Percentiles rank a stretch among this genome's conserved stretches.
Evolutionary conservation across 1,284 basidiomycete species (phyloP).

Genomic region (Rhodotorula sp.): DNA sequence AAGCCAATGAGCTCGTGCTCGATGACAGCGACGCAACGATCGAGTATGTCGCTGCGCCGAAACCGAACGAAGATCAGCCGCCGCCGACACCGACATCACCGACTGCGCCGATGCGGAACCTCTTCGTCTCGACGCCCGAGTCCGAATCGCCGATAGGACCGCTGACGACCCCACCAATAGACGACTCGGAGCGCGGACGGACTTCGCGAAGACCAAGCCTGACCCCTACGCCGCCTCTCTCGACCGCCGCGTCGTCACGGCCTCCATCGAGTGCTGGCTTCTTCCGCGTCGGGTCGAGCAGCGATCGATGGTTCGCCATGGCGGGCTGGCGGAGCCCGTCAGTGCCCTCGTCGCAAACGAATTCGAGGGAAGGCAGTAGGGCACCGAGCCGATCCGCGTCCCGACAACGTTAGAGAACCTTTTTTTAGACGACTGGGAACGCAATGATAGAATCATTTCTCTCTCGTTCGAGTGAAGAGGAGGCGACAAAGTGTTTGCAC

Average conservation of each 20-base stretch:
- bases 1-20: constrained; percentile 16
- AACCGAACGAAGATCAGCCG: constrained; percentile 7
- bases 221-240: neutral
- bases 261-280: constrained; percentile 4
- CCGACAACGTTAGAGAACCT: constrained; percentile 1
- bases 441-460: too few species aligned
- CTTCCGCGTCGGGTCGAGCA: constrained; percentile 16
- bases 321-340: constrained; percentile 18
- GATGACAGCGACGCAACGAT: constrained; percentile 24
- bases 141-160: neutral
- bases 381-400: constrained; percentile 1
- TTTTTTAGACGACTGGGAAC: neutral
- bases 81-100: neutral
- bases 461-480: too few species aligned
- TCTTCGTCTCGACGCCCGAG: too few species aligned
- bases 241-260: neutral
- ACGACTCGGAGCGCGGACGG: neutral
- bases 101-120: neutral
- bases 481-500: too few species aligned
- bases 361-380: constrained; percentile 1
- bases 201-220: neutral
- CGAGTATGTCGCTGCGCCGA: constrained; percentile 24
- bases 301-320: constrained; percentile 23
- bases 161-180: neutral
- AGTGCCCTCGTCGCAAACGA: neutral